These are phyloP conservation scores for Begonia fuchsioides DNA, from an alignment of 306 rosid species.

Conservation along the genomic window DNA sequence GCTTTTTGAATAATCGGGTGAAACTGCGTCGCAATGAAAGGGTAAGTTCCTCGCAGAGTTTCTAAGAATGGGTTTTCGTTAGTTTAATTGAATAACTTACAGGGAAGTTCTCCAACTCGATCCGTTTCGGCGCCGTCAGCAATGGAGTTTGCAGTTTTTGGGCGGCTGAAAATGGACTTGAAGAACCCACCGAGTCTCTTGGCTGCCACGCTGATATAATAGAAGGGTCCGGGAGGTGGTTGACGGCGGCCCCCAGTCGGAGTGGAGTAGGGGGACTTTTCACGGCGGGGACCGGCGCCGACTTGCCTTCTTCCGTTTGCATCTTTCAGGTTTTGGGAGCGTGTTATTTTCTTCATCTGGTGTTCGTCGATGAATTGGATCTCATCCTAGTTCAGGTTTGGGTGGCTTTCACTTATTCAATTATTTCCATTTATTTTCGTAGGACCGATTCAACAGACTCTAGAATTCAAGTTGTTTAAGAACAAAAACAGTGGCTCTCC, in stretches of 20 bases:
- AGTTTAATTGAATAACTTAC: constrained; percentile 27
- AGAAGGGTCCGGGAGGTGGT: constrained; percentile 5
- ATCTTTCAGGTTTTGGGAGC: constrained; percentile 8
- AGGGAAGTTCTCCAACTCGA: constrained; percentile 23
- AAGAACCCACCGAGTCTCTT: constrained; percentile 31
- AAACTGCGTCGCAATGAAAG: constrained; percentile 20
- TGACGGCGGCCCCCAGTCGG: constrained; percentile 7
- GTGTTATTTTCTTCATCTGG: constrained; percentile 44
- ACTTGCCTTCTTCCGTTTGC: constrained; percentile 10
- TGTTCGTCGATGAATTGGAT: too few relatives aligned
- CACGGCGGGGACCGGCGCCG: constrained; percentile 6
- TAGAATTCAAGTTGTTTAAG: too few relatives aligned
- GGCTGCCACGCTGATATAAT: constrained; percentile 24
- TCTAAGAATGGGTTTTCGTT: too few relatives aligned
- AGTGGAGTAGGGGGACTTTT: constrained; percentile 3
- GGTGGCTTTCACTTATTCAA: too few relatives aligned
- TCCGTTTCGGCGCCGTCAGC: constrained; percentile 14
- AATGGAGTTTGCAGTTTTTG: constrained; percentile 14
- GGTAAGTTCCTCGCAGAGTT: neutral
- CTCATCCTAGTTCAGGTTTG: too few relatives aligned
- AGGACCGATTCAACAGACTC: too few relatives aligned
- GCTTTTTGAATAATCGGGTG: constrained; percentile 41
- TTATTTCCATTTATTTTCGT: too few relatives aligned
- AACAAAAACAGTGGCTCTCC: too few relatives aligned
- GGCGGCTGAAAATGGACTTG: constrained; percentile 13